phyloP scores from a whole-genome alignment of 2,329 filamentous ascomycete species.

The Trichocomaceae sp. region DNA sequence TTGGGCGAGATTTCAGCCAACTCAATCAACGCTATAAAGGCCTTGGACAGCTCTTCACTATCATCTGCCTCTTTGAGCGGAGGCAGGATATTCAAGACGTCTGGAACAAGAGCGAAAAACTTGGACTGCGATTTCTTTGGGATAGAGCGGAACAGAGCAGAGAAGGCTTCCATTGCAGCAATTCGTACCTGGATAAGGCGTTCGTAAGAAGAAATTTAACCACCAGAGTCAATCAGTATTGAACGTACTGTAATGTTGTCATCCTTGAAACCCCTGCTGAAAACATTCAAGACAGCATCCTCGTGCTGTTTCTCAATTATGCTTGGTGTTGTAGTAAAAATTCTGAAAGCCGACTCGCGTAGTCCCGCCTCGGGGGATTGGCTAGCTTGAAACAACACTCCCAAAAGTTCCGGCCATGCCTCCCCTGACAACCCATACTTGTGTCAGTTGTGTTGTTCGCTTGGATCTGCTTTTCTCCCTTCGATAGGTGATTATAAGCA shows the following conservation, averaged over 20 bases:
- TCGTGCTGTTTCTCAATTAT: slow-evolving; percentile 97
- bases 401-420: slow-evolving; percentile 82
- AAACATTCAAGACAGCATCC: slow-evolving; percentile 79
- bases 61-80: slow-evolving; percentile 89
- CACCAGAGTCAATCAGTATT: not conserved
- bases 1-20: slow-evolving; percentile 89
- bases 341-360: slow-evolving; percentile 87
- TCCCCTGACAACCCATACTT: slow-evolving; percentile 54
- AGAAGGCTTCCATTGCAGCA: slow-evolving; percentile 92
- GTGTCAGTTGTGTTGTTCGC: not conserved
- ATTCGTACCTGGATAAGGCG: slow-evolving; percentile 64
- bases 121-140: slow-evolving; percentile 81
- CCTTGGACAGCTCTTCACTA: slow-evolving; percentile 84
- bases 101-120: slow-evolving; percentile 79
- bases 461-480: not conserved
- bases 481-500: slow-evolving; percentile 15
- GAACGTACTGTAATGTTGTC: slow-evolving; percentile 64
- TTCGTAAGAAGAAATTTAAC: slow-evolving; percentile 16
- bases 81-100: slow-evolving; percentile 88
- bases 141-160: slow-evolving; percentile 88
- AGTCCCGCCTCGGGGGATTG: slow-evolving; percentile 76
- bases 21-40: slow-evolving; percentile 85
- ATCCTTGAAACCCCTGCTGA: slow-evolving; percentile 88
- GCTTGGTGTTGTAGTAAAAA: slow-evolving; percentile 88
- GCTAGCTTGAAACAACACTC: slow-evolving; percentile 80